Base-by-base conservation (phyloP, 306 rosid genomes). In the Lotus japonicus region DNA sequence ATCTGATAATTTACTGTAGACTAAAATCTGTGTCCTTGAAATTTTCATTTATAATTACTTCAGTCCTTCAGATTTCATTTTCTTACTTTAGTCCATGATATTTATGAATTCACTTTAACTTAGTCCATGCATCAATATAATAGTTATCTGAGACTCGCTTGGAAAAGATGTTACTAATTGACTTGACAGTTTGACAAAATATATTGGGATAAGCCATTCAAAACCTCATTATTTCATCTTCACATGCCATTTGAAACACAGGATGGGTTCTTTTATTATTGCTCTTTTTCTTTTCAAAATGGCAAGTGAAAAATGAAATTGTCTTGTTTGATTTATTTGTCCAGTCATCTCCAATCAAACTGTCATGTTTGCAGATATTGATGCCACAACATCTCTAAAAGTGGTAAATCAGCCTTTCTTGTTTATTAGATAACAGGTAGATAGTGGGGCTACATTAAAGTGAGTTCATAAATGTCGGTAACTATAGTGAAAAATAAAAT, bases 1-100 rank as follows among this genome's bases (percentile, higher is more conserved):
- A 62, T 65, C 54, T 43, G 57, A 44, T 46, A 62, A 70, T 35
- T 45, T 45, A 77, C 3, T 63, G 48, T 56, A 38, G 45, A 51
- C 11, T 50, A 23, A 26, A 35, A 39, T 48, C 11, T 19, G 33
- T 52, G 67, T 41, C 36, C 11, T n/a, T 17, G 28, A 39, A 45
- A 60, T 18, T 10, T 39, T n/a, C 66, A 14, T 60, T 39, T 39
- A 39, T 60, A 18, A 50, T 19, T 38, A 61, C 51, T 41, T 41
- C 17, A 61, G 51, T 61, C 38, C 58, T 17, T 61, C 12, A 7
- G 35, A 39, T 39, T 46, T 39, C 66, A 5, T 17, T 38, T 48
- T 61, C 18, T 60, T 35, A 38, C 16, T 39, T 49, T 13, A 12
- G 50, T 59, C 28, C 17, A 9, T 10, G 36, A 35, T 13, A 14